A percentile compares a stretch with the other conserved stretches of the same genome.
These are phyloP conservation scores for Hordeum pubiflorum DNA, from an alignment of 202 grass and related monocot species.

Conservation along the genomic window DNA sequence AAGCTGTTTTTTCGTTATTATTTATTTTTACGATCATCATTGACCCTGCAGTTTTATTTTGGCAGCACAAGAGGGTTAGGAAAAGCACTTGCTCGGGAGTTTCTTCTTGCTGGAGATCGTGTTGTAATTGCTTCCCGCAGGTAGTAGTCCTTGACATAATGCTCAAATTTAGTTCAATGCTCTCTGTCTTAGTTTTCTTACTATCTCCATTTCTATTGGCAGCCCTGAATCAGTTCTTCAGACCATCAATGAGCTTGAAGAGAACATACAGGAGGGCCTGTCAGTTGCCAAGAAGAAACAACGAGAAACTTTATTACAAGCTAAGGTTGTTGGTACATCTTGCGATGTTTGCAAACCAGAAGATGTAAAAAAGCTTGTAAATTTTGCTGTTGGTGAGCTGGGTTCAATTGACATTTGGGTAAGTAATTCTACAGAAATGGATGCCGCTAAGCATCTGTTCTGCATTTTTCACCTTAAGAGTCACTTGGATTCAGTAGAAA, in stretches of 20 bases:
- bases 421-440: constrained; percentile 27
- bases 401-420: constrained; percentile 98
- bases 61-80: constrained; percentile 95
- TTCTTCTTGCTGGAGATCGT: constrained; percentile 94
- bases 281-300: constrained; percentile 71
- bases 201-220: constrained; percentile 39
- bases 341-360: constrained; percentile 97
- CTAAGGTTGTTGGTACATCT: constrained; percentile 74
- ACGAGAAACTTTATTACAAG: constrained; percentile 60
- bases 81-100: constrained; percentile 95
- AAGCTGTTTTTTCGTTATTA: not conserved
- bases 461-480: not conserved
- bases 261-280: constrained; percentile 65
- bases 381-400: constrained; percentile 67
- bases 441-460: constrained; percentile 1
- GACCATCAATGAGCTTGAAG: constrained; percentile 84
- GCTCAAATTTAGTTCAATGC: constrained; percentile 1
- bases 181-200: constrained; percentile 22
- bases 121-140: constrained; percentile 95
- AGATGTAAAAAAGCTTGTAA: constrained; percentile 75
- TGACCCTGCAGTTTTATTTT: constrained; percentile 19
- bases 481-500: not conserved
- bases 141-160: constrained; percentile 32
- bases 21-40: not conserved
- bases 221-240: constrained; percentile 83